Percentiles rank a stretch among this genome's conserved stretches.
phyloP scores from a whole-genome alignment of 768 basidiomycete species.

The Porphyrellus cyaneotinctus region DNA sequence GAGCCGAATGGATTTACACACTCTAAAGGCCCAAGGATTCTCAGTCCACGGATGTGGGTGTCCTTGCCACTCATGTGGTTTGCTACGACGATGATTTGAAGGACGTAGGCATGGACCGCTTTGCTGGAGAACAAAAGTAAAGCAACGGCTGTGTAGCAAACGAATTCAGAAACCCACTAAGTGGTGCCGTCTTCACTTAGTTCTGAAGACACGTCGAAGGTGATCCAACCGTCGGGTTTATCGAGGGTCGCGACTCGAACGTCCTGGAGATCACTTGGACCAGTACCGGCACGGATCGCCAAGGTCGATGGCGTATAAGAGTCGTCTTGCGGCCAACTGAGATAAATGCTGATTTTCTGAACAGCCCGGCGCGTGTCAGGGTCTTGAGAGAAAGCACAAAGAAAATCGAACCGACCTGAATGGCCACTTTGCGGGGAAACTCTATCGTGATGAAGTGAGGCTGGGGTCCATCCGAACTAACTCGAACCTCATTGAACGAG shows the following conservation, averaged over 20 bases:
- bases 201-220: slow-evolving; percentile 79
- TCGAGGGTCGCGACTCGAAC: slow-evolving; percentile 79
- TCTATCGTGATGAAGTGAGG: slow-evolving; percentile 95
- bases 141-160: not conserved
- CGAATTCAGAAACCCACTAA: slow-evolving; percentile 48
- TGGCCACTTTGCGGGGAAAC: slow-evolving; percentile 84
- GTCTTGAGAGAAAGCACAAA: not conserved
- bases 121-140: slow-evolving; percentile 45
- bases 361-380: not conserved
- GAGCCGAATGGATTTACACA: slow-evolving; percentile 32
- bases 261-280: slow-evolving; percentile 89
- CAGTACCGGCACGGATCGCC: slow-evolving; percentile 88
- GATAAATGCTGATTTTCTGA: slow-evolving; percentile 83
- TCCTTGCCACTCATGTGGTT: slow-evolving; percentile 99
- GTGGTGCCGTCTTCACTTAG: slow-evolving; percentile 75
- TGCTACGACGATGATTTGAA: slow-evolving; percentile 85
- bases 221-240: slow-evolving; percentile 94
- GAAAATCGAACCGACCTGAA: slow-evolving; percentile 57
- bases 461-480: slow-evolving; percentile 89
- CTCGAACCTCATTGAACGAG: not conserved
- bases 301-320: slow-evolving; percentile 95
- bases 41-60: slow-evolving; percentile 91
- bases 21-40: slow-evolving; percentile 83
- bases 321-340: slow-evolving; percentile 82
- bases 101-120: slow-evolving; percentile 82